Evolutionary conservation across 352 stramenopile species (phyloP).

Genomic region (Globisporangium irregulare): DNA sequence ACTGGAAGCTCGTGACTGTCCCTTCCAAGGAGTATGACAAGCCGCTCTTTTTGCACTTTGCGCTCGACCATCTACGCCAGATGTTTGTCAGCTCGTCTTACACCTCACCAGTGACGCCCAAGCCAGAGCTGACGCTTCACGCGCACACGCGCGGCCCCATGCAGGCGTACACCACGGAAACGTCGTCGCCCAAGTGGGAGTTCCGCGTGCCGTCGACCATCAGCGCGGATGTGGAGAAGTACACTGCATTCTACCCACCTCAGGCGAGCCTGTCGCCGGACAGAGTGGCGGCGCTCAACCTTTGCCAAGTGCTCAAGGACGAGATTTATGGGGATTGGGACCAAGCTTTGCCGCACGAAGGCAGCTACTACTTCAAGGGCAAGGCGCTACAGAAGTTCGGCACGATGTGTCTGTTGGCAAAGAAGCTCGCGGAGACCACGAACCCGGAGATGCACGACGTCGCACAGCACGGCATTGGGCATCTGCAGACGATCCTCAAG

Average conservation of each 20-base stretch:
- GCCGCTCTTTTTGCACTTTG: slow-evolving; percentile 61
- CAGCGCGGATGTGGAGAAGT: slow-evolving; percentile 40
- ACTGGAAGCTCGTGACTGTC: slow-evolving; percentile 41
- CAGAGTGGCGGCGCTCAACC: slow-evolving; percentile 29
- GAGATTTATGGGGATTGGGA: slow-evolving; percentile 74
- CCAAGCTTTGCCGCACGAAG: slow-evolving; percentile 43
- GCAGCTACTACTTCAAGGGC: slow-evolving; percentile 86
- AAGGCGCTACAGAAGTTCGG: slow-evolving; percentile 78
- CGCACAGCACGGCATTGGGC: slow-evolving; percentile 40
- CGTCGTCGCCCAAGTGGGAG: slow-evolving; percentile 31
- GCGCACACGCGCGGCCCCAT: slow-evolving; percentile 73
- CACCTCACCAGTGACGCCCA: slow-evolving; percentile 23
- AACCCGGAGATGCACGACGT: slow-evolving; percentile 46
- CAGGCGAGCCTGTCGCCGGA: slow-evolving; percentile 29
- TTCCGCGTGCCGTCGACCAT: slow-evolving; percentile 42
- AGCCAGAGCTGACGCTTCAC: slow-evolving; percentile 55
- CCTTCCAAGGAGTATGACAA: background rate
- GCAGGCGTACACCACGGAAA: slow-evolving; percentile 41
- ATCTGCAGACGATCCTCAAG: slow-evolving; percentile 42
- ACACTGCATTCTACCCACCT: slow-evolving; percentile 51
- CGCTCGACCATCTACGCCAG: slow-evolving; percentile 47
- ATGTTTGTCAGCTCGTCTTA: slow-evolving; percentile 44
- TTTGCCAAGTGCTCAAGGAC: slow-evolving; percentile 44
- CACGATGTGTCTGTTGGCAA: slow-evolving; percentile 71
- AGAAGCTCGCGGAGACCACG: slow-evolving; percentile 52